phyloP scores from a whole-genome alignment of 306 rosid species.

The Castanospermum australe region DNA sequence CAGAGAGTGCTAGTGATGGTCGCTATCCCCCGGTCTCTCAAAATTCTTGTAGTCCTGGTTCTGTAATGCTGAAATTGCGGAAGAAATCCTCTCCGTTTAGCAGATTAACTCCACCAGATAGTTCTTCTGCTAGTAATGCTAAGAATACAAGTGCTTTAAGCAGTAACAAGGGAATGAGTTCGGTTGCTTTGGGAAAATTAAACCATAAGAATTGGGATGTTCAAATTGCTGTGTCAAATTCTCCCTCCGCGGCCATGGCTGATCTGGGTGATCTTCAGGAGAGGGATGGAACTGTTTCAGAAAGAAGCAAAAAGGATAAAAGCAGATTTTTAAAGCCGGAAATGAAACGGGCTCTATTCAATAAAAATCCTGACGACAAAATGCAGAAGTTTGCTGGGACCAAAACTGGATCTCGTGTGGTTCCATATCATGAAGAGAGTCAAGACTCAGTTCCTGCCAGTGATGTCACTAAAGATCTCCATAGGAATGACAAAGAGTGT shows the following conservation, averaged over 20 bases:
- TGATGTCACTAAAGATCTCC: conserved; percentile 46
- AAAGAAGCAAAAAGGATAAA: conserved; percentile 47
- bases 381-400: conserved; percentile 51
- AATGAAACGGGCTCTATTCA: conserved; percentile 49
- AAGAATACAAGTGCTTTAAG: conserved; percentile 47
- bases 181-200: conserved; percentile 41
- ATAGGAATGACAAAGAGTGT: conserved; percentile 53
- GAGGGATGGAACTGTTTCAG: conserved; percentile 46
- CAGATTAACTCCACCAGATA: conserved; percentile 57
- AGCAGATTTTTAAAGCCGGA: conserved; percentile 51
- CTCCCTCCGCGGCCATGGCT: conserved; percentile 32
- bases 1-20: conserved; percentile 71
- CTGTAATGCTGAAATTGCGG: conserved; percentile 47
- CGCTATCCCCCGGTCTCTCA: conserved; percentile 50
- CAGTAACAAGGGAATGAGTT: conserved; percentile 45
- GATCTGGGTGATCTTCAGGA: conserved; percentile 42
- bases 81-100: conserved; percentile 39
- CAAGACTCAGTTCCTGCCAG: conserved; percentile 46
- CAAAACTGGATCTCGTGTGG: conserved; percentile 82
- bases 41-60: conserved; percentile 46
- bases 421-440: conserved; percentile 71
- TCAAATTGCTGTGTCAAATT: conserved; percentile 40
- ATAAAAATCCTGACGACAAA: conserved; percentile 53
- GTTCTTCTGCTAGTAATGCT: conserved; percentile 59
- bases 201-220: conserved; percentile 64